A percentile compares a stretch with the other conserved stretches of the same genome.
Conservation (phyloP, 73 alveolate species). For the Urostyla sp. region DNA sequence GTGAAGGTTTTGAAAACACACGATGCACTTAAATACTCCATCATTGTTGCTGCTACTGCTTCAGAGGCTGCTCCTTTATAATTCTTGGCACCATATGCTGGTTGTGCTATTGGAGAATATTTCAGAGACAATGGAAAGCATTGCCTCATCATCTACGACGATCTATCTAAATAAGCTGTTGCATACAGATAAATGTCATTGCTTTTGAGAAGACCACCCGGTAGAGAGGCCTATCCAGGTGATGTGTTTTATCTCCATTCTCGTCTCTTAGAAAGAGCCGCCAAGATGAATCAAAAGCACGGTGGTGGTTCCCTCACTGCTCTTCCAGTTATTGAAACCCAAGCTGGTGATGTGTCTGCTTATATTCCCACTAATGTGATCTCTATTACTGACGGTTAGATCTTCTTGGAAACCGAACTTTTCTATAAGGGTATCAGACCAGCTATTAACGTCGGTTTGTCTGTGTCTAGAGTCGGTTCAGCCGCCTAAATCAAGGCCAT, state of each 20-base stretch:
- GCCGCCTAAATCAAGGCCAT: conserved; percentile 98
- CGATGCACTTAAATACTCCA: conserved; percentile 93
- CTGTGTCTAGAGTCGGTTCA: conserved; percentile 98
- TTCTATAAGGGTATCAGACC: conserved; percentile 98
- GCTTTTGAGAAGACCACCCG: conserved; percentile 97
- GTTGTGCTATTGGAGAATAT: conserved; percentile 98
- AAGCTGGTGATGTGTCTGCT: conserved; percentile 98
- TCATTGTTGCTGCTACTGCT: conserved; percentile 97
- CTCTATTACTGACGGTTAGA: conserved; percentile 98
- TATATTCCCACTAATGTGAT: conserved; percentile 98
- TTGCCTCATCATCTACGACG: conserved; percentile 94
- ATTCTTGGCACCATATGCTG: conserved; percentile 97
- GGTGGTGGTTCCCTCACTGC: conserved; percentile 98
- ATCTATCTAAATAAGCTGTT: conserved; percentile 96
- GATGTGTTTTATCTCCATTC: conserved; percentile 79
- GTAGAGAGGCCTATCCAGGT: conserved; percentile 99
- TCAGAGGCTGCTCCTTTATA: conserved; percentile 96
- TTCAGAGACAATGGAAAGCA: conserved; percentile 98
- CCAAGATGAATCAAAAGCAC: conserved; percentile 87
- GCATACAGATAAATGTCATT: conserved; percentile 96
- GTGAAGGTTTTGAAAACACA: conserved; percentile 82
- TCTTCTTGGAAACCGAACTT: conserved; percentile 96
- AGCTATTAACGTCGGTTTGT: conserved; percentile 98
- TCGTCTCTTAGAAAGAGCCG: conserved; percentile 95
- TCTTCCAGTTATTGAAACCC: conserved; percentile 97